Base-by-base conservation (phyloP, 345 rosid species). In the Rubroshorea leprosula region DNA sequence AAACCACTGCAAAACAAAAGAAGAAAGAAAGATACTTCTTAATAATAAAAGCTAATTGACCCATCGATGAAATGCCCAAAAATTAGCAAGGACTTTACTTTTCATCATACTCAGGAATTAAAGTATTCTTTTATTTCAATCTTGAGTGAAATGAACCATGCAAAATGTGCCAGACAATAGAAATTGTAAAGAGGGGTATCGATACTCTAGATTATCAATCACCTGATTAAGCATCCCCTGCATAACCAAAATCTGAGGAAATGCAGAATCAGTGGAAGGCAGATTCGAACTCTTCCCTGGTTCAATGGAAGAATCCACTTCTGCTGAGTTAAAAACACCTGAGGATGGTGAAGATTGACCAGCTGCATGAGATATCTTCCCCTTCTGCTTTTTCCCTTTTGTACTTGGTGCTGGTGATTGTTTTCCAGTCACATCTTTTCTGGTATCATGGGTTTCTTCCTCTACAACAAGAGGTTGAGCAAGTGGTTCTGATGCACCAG, bases 141-240 rank as follows among this genome's bases (percentile, higher is more conserved):
- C 31, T 3, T 27, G 31, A 27, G 31, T 4, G 4, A 27, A 27
- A 27, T 8, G 8, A 27, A n/a, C 31, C 31, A 27, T 27, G 31
- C 31, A 27, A 27, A 27, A 3, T 27, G 31, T 27, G 31, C 31
- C 4, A 27, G 5, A 27, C 31, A n/a, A n/a, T n/a, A n/a, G n/a
- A n/a, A n/a, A n/a, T n/a, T 35, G 41, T 13, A 35, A 13, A 35
- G 7, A 6, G 41, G 41, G 41, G 41, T 6, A 35, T 35, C 41
- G 12, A 41, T 38, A n/a, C n/a, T n/a, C n/a, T n/a, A n/a, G n/a
- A n/a, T n/a, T n/a, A n/a, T 51, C 58, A 49, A 58, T 78, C 53
- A 91, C 98, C 96, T 91, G 96, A 82, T 80, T 80, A 64, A 91
- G 75, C 57, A 57, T 77, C 58, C 81, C 80, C 67, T 82, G 89